Base-by-base conservation (phyloP, 768 basidiomycete genomes). In the Pleurotus salmoneostramineus region DNA sequence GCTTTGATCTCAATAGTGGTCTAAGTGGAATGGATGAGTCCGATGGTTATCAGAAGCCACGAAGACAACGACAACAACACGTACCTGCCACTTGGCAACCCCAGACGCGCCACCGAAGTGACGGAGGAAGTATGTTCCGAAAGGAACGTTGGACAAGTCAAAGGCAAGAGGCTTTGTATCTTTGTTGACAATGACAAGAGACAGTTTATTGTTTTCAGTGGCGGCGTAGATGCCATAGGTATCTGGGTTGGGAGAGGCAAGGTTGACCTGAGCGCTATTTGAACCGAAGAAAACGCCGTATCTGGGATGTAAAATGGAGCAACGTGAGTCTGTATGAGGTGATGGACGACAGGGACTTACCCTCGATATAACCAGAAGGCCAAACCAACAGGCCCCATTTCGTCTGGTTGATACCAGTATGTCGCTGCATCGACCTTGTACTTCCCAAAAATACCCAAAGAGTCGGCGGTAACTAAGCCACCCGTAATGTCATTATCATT, bases 341-440 rank as follows among this genome's bases (percentile, higher is more conserved):
- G 46, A 15, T 10, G n/a, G 15, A n/a, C 5, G 34, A 15, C 34
- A 52, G 10, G 35, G 43, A 57, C 71, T n/a, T 63, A 82, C 79
- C 82, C 82, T 70, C 81, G 70, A 69, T 71, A 83, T 4, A 83
- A 69, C 82, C 82, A 83, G 64, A 77, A 83, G 35, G 81, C 82
- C 56, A 83, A 66, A 27, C 80, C 82, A 32, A 78, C 63, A 15
- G 81, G 79, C 4, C 77, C 77, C 35, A 70, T 64, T 64, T 78
- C 75, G 60, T 77, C 75, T 2, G 78, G 77, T 6, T 73, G 75
- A 5, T 69, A 72, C 82, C 82, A 83, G 67, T 83, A 83, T 0
- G 81, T 82, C 32, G 82, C 81, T 36, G 68, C 70, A 63, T 83
- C 82, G 21, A 82, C 63, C n/a, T 71, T 68, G 57, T 80, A 75